Percentiles rank a stretch among this genome's conserved stretches.
phyloP scores from a whole-genome alignment of 208 protist species.

The Leishmania tropica region DNA sequence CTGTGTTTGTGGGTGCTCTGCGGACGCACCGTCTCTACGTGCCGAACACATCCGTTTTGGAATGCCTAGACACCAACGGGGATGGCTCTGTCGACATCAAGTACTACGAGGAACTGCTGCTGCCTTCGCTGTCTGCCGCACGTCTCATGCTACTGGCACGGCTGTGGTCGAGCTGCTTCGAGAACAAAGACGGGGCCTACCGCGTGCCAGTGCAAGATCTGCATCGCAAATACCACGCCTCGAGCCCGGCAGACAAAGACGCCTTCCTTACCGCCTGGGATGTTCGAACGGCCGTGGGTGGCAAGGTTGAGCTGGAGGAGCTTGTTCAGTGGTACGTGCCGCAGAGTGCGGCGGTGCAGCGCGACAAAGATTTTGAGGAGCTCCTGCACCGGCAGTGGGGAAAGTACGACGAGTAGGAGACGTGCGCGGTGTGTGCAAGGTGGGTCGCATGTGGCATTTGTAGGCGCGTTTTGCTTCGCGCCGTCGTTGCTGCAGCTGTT shows the following conservation, averaged over 20 bases:
- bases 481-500: not conserved
- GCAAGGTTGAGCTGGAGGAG: slow-evolving; percentile 55
- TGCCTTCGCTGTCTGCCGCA: slow-evolving; percentile 52
- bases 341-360: slow-evolving; percentile 42
- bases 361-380: slow-evolving; percentile 74
- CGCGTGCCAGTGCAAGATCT: slow-evolving; percentile 64
- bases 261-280: slow-evolving; percentile 84
- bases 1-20: slow-evolving; percentile 56
- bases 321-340: slow-evolving; percentile 80
- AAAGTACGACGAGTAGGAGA: slow-evolving; percentile 26
- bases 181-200: slow-evolving; percentile 46
- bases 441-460: not conserved
- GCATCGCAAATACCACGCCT: slow-evolving; percentile 57
- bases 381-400: slow-evolving; percentile 69
- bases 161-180: slow-evolving; percentile 66
- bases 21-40: slow-evolving; percentile 74
- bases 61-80: slow-evolving; percentile 68
- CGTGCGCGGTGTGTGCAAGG: not conserved
- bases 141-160: slow-evolving; percentile 79
- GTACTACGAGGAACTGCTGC: slow-evolving; percentile 65
- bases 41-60: slow-evolving; percentile 37
- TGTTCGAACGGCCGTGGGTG: slow-evolving; percentile 51
- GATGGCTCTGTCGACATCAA: slow-evolving; percentile 74
- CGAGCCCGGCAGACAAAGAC: slow-evolving; percentile 65
- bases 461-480: not conserved